Evolutionary conservation across 495 filamentous ascomycete genomes (phyloP), one percentile per base, ranked within the genome.

Genomic region (Penicillium nucicola): DNA sequence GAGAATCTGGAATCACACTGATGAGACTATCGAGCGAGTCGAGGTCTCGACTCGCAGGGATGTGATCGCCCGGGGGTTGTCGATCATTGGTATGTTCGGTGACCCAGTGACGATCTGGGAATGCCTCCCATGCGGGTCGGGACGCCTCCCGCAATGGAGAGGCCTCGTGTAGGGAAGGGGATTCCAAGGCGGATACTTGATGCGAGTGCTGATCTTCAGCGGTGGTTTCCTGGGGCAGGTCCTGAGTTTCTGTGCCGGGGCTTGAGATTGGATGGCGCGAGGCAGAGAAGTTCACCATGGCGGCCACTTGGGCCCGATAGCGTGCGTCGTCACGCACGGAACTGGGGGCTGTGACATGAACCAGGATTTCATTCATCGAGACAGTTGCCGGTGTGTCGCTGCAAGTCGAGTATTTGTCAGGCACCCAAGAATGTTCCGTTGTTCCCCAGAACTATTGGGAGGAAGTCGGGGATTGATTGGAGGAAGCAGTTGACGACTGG

Each of bases 261-360:
- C 42, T n/a, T 47, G 25, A 20, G 25, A 69, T 44, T 11, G 47
- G 19, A 38, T 57, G 67, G 41, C 60, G 61, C 17, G 68, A 66
- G 55, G 53, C 39, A 44, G 82, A 68, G 46, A 87, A 88, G 40
- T 75, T 64, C 5, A 87, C 50, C 49, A 87, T 87, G 11, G 80
- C 83, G 12, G 68, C 62, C 15, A 84, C 82, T 34, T 87, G 74
- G 14, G 74, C 75, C 20, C 84, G 71, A 64, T 91, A 89, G 50
- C 67, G 64, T 3, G 72, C 71, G 66, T 91, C 87, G 52, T 89
- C 84, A 35, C 57, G 58, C 22, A 64, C 75, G 42, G 65, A 71
- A 62, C 83, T 82, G 42, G 86, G 81, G 25, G 85, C 87, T 28
- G 80, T 72, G 57, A 84, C 75, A 65, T 90, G 87, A 17, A 88